Conservation (phyloP, 257 asterid genomes). For the Cruciata laevipes region DNA sequence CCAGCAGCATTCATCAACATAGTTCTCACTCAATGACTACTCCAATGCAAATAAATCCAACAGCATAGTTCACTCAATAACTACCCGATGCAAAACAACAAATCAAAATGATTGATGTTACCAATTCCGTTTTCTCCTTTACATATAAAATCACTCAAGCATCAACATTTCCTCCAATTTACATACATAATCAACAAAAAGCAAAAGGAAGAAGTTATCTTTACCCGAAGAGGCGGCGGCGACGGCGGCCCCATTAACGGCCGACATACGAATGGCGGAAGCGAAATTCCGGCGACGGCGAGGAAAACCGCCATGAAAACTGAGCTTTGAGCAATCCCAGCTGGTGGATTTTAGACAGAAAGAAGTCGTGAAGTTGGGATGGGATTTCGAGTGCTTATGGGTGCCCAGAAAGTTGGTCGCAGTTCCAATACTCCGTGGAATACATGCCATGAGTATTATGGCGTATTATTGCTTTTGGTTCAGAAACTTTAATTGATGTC, state of each 20-base stretch:
- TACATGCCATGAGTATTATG: constrained; percentile 27
- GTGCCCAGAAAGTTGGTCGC: constrained; percentile 17
- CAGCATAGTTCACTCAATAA: background rate
- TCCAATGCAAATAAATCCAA: background rate
- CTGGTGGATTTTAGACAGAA: constrained; percentile 19
- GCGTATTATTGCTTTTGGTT: background rate
- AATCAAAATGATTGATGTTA: too few species aligned
- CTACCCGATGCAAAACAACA: background rate
- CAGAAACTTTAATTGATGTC: background rate
- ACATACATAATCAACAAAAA: background rate
- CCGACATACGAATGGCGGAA: constrained; percentile 26
- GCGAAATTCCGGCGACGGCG: constrained; percentile 15
- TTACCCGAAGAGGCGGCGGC: constrained; percentile 18
- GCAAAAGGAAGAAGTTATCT: background rate
- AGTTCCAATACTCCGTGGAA: constrained; percentile 14
- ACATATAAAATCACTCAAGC: background rate
- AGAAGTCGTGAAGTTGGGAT: constrained; percentile 9
- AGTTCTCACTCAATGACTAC: background rate
- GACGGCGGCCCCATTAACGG: constrained; percentile 24
- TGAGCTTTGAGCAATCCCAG: constrained; percentile 22
- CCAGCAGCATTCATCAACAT: too few species aligned
- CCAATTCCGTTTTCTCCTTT: background rate
- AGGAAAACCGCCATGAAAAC: constrained; percentile 20
- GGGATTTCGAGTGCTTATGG: constrained; percentile 17
- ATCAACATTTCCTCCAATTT: background rate